Evolutionary conservation across 441 rosid species (phyloP).

Genomic region (Arabidopsis lyrata): DNA sequence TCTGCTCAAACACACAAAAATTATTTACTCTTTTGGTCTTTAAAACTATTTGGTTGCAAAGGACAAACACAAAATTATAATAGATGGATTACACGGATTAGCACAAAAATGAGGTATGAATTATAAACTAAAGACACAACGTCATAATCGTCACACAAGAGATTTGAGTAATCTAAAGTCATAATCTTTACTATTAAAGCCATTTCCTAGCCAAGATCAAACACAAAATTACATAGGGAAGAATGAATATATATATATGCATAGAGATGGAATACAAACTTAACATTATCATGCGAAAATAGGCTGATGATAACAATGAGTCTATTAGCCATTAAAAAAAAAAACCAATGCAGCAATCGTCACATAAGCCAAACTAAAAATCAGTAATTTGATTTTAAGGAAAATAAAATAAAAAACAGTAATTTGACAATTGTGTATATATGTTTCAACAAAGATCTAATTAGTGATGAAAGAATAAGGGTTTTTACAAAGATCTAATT

Average conservation of each 20-base stretch:
- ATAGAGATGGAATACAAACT: background rate
- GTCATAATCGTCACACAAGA: background rate
- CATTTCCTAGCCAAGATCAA: background rate
- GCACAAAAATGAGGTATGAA: too few relatives aligned
- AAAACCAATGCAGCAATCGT: background rate
- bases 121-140: too few relatives aligned
- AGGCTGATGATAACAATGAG: too few relatives aligned
- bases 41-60: too few relatives aligned
- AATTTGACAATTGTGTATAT: background rate
- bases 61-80: too few relatives aligned
- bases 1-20: constrained; percentile 36
- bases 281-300: background rate
- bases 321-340: too few relatives aligned
- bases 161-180: background rate
- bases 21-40: too few relatives aligned
- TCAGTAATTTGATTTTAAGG: too few relatives aligned
- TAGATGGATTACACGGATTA: too few relatives aligned
- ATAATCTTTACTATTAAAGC: background rate
- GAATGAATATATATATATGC: background rate
- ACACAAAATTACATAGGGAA: background rate
- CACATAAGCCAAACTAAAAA: too few relatives aligned
- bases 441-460: background rate
- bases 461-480: too few relatives aligned
- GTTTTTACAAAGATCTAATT: background rate
- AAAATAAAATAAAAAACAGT: too few relatives aligned